Base-by-base conservation (phyloP, 2,329 filamentous ascomycete species). In the Trichophyton equinum region DNA sequence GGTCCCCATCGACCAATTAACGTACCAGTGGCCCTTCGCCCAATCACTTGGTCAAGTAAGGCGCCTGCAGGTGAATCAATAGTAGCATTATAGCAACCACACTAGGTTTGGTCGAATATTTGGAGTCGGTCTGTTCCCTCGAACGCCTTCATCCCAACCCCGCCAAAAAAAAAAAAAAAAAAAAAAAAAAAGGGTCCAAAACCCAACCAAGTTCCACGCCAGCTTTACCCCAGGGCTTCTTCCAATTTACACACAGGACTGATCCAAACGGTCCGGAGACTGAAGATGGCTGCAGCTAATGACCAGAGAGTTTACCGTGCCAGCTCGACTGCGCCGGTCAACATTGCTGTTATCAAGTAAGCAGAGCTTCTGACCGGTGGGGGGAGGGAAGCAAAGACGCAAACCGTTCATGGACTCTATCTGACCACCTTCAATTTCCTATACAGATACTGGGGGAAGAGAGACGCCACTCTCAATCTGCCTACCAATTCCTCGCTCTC, bases 401-500 rank as follows among this genome's bases (percentile, higher is more conserved):
- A 15, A 44, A n/a, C 40, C 56, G n/a, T 18, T 27, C 38, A 38
- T 42, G 4, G 46, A 27, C 4, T 11, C 20, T 27, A 56, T 58
- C 49, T 44, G 7, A 57, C 44, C 27, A 15, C n/a, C 18, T 60
- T 63, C 11, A 4, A 58, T 15, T 33, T 33, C 9, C 20, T 55
- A 27, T 30, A n/a, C 56, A 84, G 82, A 73, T 88, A 99, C 83
- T 99, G 95, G 94, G 94, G 95, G 68, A 99, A 99, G 79, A 89
- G 94, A 64, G 91, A 97, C 76, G 77, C 89, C 59, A 89, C 88
- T 73, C 84, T 97, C 69, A 99, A 99, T 77, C 87, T 97, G 61
- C 94, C 94, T 40, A 97, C 94, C 72, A 99, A 99, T 80, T 95
- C 90, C 66, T 99, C 94, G 66, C 85, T 99, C 71, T 96, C 90